Evolutionary conservation across 83 land plant species (phyloP), one percentile per base, ranked within the genome.

Genomic region (Diphasiastrum complanatum): DNA sequence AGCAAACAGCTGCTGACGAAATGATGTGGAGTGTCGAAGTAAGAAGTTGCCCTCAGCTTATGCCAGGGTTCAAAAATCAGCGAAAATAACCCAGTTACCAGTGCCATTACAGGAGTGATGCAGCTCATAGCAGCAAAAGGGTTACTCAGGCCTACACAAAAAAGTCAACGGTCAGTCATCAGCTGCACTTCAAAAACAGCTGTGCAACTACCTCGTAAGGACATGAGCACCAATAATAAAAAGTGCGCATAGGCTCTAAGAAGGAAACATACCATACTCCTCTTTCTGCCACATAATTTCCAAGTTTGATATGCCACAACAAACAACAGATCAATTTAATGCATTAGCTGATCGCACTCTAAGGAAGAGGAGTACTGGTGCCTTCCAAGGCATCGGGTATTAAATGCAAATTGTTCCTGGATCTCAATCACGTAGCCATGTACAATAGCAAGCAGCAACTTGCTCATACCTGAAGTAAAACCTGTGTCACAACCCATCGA

Each of bases 401-500:
- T n/a, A n/a, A n/a, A n/a, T n/a, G n/a, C n/a, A n/a, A n/a, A n/a
- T n/a, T n/a, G n/a, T n/a, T n/a, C n/a, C n/a, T n/a, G n/a, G n/a
- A n/a, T n/a, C n/a, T n/a, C n/a, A n/a, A n/a, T n/a, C n/a, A n/a
- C n/a, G n/a, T n/a, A n/a, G n/a, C n/a, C n/a, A n/a, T n/a, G n/a
- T n/a, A n/a, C n/a, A n/a, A n/a, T n/a, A n/a, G n/a, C n/a, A n/a
- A n/a, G n/a, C n/a, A n/a, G n/a, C n/a, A n/a, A n/a, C n/a, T 6
- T 4, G n/a, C 2, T n/a, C 45, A 58, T 68, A 95, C 99, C 97
- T 95, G 99, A 56, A 95, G 68, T 63, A 95, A 85, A 70, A 95
- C 80, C 70, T 95, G 99, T 27, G 97, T 95, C 76, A 95, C 87
- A 25, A 78, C 78, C 99, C 99, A 95, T 22, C 99, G 81, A 62